Evolutionary conservation across 192 early-diverging fungal genomes (phyloP).

Genomic region (Ramicandelaber brevisporus): DNA sequence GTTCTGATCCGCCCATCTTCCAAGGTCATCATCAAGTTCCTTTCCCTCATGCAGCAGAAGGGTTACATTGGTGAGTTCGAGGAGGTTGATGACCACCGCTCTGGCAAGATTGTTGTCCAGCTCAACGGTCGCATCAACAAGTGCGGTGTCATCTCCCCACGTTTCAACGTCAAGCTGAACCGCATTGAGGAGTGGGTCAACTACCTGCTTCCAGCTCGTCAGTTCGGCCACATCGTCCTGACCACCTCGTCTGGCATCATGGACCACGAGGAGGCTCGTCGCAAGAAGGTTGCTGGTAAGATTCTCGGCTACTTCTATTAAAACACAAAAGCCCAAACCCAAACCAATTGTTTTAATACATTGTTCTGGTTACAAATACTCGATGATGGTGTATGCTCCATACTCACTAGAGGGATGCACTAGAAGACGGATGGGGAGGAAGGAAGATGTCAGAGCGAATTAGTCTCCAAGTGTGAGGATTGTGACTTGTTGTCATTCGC

Average conservation of each 20-base stretch:
- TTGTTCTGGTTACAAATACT: not conserved
- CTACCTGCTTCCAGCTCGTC: conserved; percentile 94
- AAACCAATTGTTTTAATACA: conserved; percentile 1
- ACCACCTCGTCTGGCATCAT: conserved; percentile 95
- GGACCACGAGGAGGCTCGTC: conserved; percentile 97
- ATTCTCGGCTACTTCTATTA: conserved; percentile 90
- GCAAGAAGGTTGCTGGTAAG: conserved; percentile 93
- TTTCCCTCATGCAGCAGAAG: conserved; percentile 97
- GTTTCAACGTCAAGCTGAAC: conserved; percentile 86
- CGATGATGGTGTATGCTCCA: too few species aligned
- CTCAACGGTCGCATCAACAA: conserved; percentile 98
- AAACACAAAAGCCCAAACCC: conserved; percentile 2
- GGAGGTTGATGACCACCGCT: conserved; percentile 92
- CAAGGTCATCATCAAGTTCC: conserved; percentile 97
- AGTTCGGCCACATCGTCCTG: conserved; percentile 85
- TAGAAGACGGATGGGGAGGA: too few species aligned
- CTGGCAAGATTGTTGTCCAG: conserved; percentile 95
- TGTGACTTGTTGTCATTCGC: too few species aligned
- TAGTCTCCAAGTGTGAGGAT: too few species aligned
- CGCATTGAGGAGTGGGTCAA: conserved; percentile 93
- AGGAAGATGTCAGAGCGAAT: too few species aligned
- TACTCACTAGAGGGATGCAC: too few species aligned
- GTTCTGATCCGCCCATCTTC: conserved; percentile 89
- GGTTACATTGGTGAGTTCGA: conserved; percentile 99
- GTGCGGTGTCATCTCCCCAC: conserved; percentile 96